Percentiles rank a stretch among this genome's conserved stretches.
Evolutionary conservation across 2,329 filamentous ascomycete genomes (phyloP).

Genomic region (Microcyclospora tardicrescens): DNA sequence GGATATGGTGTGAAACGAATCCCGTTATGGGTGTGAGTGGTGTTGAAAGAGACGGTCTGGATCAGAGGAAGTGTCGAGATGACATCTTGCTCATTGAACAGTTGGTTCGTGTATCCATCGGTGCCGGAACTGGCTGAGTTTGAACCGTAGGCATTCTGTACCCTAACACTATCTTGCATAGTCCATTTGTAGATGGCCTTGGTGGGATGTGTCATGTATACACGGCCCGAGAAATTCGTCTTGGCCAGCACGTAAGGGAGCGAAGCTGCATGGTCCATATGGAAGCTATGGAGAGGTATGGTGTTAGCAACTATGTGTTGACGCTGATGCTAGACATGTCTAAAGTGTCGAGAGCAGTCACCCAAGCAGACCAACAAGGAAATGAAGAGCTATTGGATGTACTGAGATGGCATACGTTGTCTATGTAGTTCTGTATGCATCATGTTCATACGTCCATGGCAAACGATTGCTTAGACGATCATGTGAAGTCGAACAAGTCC

Average conservation of each 20-base stretch:
- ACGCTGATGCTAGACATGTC: background rate
- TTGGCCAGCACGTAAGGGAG: slow-evolving; percentile 94
- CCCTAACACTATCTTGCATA: slow-evolving; percentile 90
- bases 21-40: slow-evolving; percentile 90
- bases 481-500: too few species aligned
- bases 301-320: slow-evolving; percentile 4
- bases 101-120: slow-evolving; percentile 42
- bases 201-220: slow-evolving; percentile 98
- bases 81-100: slow-evolving; percentile 94
- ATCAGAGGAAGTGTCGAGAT: slow-evolving; percentile 86
- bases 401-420: slow-evolving; percentile 20
- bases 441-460: too few species aligned
- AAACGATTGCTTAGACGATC: too few species aligned
- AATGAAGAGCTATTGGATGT: slow-evolving; percentile 2
- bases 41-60: slow-evolving; percentile 96
- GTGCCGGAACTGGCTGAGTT: slow-evolving; percentile 14
- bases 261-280: slow-evolving; percentile 97
- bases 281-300: slow-evolving; percentile 54
- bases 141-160: slow-evolving; percentile 39
- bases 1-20: slow-evolving; percentile 96
- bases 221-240: slow-evolving; percentile 90
- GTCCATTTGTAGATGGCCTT: slow-evolving; percentile 99
- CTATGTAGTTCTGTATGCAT: slow-evolving; percentile 17
- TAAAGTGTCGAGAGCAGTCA: slow-evolving; percentile 3
- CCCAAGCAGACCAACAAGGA: slow-evolving; percentile 8